Evolutionary conservation across 352 stramenopile species (phyloP).

Genomic region (Phytophthora citricola): DNA sequence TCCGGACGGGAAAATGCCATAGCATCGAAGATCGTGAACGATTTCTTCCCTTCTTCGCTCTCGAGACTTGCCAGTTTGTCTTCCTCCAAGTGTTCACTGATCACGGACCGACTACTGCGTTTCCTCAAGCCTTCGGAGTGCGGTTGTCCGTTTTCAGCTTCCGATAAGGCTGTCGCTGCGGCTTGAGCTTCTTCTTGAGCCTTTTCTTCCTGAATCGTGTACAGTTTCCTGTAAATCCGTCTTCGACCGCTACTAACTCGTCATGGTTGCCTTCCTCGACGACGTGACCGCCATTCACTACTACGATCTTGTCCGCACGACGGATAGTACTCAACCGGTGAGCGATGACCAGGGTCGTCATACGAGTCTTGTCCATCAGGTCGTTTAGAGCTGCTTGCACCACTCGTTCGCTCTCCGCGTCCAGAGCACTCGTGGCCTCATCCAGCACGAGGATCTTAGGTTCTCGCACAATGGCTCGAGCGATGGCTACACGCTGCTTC

Average conservation of each 20-base stretch:
- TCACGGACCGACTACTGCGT: background rate
- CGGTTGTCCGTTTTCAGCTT: slow-evolving; percentile 12
- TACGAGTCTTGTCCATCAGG: slow-evolving; percentile 27
- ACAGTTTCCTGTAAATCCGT: slow-evolving; percentile 26
- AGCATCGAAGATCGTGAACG: background rate
- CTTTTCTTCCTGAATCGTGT: slow-evolving; percentile 38
- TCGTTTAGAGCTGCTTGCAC: slow-evolving; percentile 37
- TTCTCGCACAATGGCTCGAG: slow-evolving; percentile 52
- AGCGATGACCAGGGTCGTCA: slow-evolving; percentile 52
- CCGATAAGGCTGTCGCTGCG: slow-evolving; percentile 5
- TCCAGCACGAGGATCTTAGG: slow-evolving; percentile 66
- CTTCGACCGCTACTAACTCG: slow-evolving; percentile 35
- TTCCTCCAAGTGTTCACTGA: background rate
- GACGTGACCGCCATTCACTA: slow-evolving; percentile 51
- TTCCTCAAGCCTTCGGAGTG: background rate
- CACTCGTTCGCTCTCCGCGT: slow-evolving; percentile 40
- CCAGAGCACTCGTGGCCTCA: slow-evolving; percentile 64
- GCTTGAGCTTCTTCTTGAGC: slow-evolving; percentile 13
- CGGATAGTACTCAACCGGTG: slow-evolving; percentile 55
- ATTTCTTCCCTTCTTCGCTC: background rate
- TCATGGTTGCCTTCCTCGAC: slow-evolving; percentile 51
- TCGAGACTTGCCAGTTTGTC: background rate
- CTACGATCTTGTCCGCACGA: slow-evolving; percentile 51
- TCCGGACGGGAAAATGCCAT: slow-evolving; percentile 1
- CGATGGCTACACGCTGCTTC: slow-evolving; percentile 63